phyloP scores from a whole-genome alignment of 73 alveolate species.

The Tetrahymena elliotti region DNA sequence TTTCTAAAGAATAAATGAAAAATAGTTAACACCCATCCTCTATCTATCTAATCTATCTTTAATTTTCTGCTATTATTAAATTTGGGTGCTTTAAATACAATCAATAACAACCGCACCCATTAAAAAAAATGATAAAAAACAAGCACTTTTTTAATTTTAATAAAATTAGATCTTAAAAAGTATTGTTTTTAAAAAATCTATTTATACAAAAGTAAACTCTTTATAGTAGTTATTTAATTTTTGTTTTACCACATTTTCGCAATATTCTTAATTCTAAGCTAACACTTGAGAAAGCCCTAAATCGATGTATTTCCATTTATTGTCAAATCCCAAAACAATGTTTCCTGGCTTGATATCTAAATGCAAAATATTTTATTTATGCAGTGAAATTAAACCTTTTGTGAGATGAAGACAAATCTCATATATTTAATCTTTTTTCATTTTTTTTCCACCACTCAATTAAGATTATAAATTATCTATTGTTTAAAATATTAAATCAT shows the following conservation, averaged over 20 bases:
- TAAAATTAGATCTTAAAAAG: not conserved
- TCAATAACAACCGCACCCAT: not conserved
- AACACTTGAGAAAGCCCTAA: not conserved
- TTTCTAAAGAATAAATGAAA: not conserved
- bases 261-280: not conserved
- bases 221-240: not conserved
- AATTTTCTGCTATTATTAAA: not conserved
- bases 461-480: not conserved
- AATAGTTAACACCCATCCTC: not conserved
- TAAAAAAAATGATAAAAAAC: no score
- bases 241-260: not conserved
- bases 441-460: not conserved
- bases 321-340: not conserved
- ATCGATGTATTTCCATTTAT: not conserved
- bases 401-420: not conserved
- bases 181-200: not conserved
- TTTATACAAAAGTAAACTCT: not conserved
- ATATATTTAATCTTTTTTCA: not conserved
- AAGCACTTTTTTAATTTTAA: not conserved
- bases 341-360: not conserved
- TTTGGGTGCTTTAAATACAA: no score
- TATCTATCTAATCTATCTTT: no score
- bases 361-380: not conserved
- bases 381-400: not conserved
- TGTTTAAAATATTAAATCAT: not conserved